Evolutionary conservation across 495 filamentous ascomycete species (phyloP), one percentile per base, ranked within the genome.

Genomic region (Stereocaulon alpinum): DNA sequence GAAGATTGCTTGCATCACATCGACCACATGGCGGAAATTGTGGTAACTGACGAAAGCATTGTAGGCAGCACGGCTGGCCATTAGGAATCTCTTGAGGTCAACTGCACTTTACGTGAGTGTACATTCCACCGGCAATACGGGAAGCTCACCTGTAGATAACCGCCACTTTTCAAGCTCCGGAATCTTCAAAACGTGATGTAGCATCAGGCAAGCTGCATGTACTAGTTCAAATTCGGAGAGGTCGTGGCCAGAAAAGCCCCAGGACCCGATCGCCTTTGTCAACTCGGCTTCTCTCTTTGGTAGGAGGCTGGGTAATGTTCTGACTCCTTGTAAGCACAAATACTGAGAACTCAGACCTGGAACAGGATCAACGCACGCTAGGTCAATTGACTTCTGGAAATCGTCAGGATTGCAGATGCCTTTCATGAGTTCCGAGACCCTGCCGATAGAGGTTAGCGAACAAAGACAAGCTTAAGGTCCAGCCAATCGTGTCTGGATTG

Each of bases 41-140:
- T 98, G 93, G 67, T 97, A 98, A n/a, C 92, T 87, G 41, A 98
- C 89, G 69, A 95, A 95, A 52, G 80, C 83, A 67, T 96, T 96
- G 73, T 98, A 97, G 17, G 94, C 86, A 49, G 83, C 82, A 53
- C 89, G 84, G 67, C 89, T 87, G 63, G 91, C 89, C 47, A 91
- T 75, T 47, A 95, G 75, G 70, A 96, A 96, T 44, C 79, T 80
- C 62, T 82, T 85, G 20, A 96, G 73, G 70, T 89, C 83, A 60
- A 70, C 75, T 79, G 66, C 79, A 49, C 18, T 7, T 37, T 12
- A n/a, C n/a, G 17, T 52, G 30, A 18, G 49, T 52, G 18, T 29
- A 18, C 15, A 52, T 2, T 20, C 30, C n/a, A 0, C 29, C 10
- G 34, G 30, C 11, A 34, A 32, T 14, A 32, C 6, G n/a, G 30